Percentiles rank a stretch among this genome's conserved stretches.
phyloP scores from a whole-genome alignment of 305 asterid species.

The Euphrasia arctica region DNA sequence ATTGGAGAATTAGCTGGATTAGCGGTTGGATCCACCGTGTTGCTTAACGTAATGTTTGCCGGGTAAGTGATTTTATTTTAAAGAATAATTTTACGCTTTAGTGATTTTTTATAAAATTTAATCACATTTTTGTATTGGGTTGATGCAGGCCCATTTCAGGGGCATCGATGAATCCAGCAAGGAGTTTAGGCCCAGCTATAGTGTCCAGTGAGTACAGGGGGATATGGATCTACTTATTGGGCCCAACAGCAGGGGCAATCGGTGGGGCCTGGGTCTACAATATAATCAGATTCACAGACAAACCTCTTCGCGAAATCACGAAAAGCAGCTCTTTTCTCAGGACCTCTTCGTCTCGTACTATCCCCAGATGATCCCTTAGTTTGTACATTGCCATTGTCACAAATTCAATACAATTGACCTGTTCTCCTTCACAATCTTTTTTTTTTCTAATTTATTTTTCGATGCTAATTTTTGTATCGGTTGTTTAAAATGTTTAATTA shows the following conservation, averaged over 20 bases:
- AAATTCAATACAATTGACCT: neutral
- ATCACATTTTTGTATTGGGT: neutral
- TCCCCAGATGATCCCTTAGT: neutral
- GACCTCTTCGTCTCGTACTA: constrained; percentile 20
- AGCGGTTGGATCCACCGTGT: constrained; percentile 70
- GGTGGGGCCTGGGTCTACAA: constrained; percentile 84
- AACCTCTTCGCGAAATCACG: constrained; percentile 73
- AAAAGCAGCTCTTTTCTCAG: constrained; percentile 60
- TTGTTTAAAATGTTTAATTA: no score
- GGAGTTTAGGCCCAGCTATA: constrained; percentile 86
- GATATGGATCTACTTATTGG: constrained; percentile 69
- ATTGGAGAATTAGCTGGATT: constrained; percentile 85
- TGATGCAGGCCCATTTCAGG: constrained; percentile 67
- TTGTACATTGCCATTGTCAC: neutral
- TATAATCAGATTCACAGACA: constrained; percentile 57
- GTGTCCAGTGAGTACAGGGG: constrained; percentile 45
- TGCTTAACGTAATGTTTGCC: constrained; percentile 71
- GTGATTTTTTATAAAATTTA: no score
- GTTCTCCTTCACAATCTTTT: no score
- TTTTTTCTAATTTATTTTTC: no score
- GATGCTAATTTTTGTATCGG: no score
- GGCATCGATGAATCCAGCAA: constrained; percentile 94
- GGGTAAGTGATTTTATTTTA: constrained; percentile 43
- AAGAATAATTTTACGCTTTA: no score
- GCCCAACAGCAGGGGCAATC: constrained; percentile 71